Evolutionary conservation across 768 basidiomycete genomes (phyloP).

Genomic region (Tylopilus intermedius): DNA sequence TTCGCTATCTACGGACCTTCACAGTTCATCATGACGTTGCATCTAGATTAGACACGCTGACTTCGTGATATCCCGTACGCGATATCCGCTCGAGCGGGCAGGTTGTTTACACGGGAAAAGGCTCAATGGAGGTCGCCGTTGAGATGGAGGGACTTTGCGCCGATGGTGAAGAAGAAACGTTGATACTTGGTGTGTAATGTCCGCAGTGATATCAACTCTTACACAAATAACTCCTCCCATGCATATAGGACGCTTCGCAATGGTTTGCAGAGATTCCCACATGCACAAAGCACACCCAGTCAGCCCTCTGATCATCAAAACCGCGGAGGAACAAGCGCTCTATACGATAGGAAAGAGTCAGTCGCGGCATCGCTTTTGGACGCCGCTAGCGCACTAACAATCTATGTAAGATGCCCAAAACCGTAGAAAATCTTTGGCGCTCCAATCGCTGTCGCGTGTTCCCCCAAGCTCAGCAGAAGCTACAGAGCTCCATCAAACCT

Average conservation of each 20-base stretch:
- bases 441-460: constrained; percentile 61
- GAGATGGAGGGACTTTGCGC: constrained; percentile 66
- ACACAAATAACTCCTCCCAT: not conserved
- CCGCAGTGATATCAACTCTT: constrained; percentile 1
- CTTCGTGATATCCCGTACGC: constrained; percentile 50
- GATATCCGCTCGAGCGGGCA: constrained; percentile 76
- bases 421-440: constrained; percentile 47
- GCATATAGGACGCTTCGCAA: constrained; percentile 74
- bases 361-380: constrained; percentile 11
- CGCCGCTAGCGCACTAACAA: not conserved
- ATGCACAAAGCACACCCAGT: constrained; percentile 63
- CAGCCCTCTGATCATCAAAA: constrained; percentile 55
- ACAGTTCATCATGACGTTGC: not conserved
- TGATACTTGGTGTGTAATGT: constrained; percentile 49
- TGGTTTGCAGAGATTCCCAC: constrained; percentile 74
- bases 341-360: constrained; percentile 64
- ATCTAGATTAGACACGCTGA: constrained; percentile 61
- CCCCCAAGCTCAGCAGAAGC: constrained; percentile 74
- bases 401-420: constrained; percentile 50
- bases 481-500: constrained; percentile 61
- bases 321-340: constrained; percentile 58
- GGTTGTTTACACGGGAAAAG: constrained; percentile 71
- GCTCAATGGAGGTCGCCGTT: constrained; percentile 83
- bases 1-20: not conserved
- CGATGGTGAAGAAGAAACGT: constrained; percentile 51